Conservation (phyloP, 140 eudicot species). For the Stevia rebaudiana region DNA sequence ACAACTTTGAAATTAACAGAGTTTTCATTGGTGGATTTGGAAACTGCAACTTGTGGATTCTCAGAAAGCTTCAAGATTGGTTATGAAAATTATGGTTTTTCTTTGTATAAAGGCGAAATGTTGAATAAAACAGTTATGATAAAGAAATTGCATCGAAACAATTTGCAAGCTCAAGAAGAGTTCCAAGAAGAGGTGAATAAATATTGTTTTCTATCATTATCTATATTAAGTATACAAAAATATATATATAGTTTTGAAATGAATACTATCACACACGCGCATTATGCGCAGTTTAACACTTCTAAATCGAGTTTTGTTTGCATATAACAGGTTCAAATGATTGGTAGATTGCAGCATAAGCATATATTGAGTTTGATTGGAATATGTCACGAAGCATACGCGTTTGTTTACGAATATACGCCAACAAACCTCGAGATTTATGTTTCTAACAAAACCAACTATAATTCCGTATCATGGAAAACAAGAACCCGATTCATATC, state of each 20-base stretch:
- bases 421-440: constrained; percentile 44
- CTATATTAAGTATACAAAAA: not conserved
- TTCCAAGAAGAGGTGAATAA: constrained; percentile 50
- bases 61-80: constrained; percentile 62
- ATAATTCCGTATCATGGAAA: constrained; percentile 51
- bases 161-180: constrained; percentile 50
- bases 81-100: constrained; percentile 43
- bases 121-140: constrained; percentile 58
- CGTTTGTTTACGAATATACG: constrained; percentile 65
- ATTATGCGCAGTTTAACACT: no score
- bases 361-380: constrained; percentile 60
- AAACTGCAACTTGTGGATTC: constrained; percentile 74
- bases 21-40: constrained; percentile 54
- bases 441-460: constrained; percentile 34
- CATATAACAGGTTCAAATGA: constrained; percentile 44
- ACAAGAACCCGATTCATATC: constrained; percentile 51
- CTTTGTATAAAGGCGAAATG: constrained; percentile 75
- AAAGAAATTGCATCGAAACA: constrained; percentile 50
- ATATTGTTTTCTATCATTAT: constrained; percentile 8
- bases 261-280: no score
- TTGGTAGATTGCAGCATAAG: constrained; percentile 56
- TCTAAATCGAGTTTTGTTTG: not conserved
- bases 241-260: no score
- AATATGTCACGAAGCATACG: constrained; percentile 56
- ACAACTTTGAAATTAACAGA: constrained; percentile 34